Evolutionary conservation across 1,139 yeast genomes (phyloP).

Genomic region (Candida frijolesensis): DNA sequence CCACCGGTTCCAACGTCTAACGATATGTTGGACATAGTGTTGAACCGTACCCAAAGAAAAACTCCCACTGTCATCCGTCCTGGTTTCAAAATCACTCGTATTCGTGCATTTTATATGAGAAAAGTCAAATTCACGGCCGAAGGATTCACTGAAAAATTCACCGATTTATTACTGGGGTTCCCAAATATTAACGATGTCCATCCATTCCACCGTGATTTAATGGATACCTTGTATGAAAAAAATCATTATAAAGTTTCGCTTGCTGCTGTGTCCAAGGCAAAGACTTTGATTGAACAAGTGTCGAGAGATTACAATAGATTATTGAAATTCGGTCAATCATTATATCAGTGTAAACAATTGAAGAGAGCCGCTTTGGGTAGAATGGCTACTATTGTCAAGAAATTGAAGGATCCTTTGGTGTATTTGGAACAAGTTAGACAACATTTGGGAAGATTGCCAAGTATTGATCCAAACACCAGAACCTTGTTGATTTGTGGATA

Average conservation of each 20-base stretch:
- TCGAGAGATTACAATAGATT: slow-evolving; percentile 92
- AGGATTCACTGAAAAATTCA: slow-evolving; percentile 91
- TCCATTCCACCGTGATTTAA: slow-evolving; percentile 96
- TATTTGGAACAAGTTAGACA: slow-evolving; percentile 98
- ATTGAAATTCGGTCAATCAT: slow-evolving; percentile 94
- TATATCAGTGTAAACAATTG: slow-evolving; percentile 97
- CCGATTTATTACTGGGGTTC: slow-evolving; percentile 81
- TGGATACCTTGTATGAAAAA: slow-evolving; percentile 97
- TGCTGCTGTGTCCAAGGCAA: slow-evolving; percentile 93
- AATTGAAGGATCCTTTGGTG: slow-evolving; percentile 87
- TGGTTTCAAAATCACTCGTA: slow-evolving; percentile 94
- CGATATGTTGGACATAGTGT: slow-evolving; percentile 93
- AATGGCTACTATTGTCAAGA: slow-evolving; percentile 97
- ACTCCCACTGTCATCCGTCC: slow-evolving; percentile 98
- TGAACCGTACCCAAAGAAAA: slow-evolving; percentile 96
- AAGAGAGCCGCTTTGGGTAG: slow-evolving; percentile 99
- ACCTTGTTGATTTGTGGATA: slow-evolving; percentile 96
- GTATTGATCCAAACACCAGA: slow-evolving; percentile 98
- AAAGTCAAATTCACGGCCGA: slow-evolving; percentile 95
- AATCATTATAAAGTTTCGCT: slow-evolving; percentile 97
- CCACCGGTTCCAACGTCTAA: slow-evolving; percentile 91
- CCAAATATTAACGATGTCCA: slow-evolving; percentile 97
- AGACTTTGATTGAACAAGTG: slow-evolving; percentile 91
- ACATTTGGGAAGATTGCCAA: slow-evolving; percentile 97
- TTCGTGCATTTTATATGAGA: slow-evolving; percentile 97